Conservation (phyloP, 495 filamentous ascomycete species). For the Penicillium ucsense region DNA sequence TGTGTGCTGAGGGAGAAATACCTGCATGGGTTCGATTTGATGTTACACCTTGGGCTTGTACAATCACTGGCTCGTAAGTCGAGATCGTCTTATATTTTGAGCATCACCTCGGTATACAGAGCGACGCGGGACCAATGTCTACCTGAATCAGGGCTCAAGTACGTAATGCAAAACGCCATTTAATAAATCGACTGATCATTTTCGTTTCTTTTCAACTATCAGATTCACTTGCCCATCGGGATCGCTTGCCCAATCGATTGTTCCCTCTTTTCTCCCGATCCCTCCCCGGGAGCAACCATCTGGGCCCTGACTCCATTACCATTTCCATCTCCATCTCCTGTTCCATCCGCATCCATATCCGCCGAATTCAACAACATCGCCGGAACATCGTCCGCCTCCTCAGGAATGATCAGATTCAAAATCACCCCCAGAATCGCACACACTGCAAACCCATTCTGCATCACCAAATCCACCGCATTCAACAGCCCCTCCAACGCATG, state of each 20-base stretch:
- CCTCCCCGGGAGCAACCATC: background rate
- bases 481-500: constrained; percentile 65
- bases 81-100: no score
- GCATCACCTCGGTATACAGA: no score
- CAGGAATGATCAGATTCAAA: constrained; percentile 62
- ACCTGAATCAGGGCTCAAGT: no score
- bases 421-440: constrained; percentile 61
- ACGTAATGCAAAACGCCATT: no score
- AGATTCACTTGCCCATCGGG: no score
- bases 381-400: constrained; percentile 58
- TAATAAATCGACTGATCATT: no score
- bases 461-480: constrained; percentile 70
- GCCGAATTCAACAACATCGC: constrained; percentile 5
- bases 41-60: no score
- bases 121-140: no score
- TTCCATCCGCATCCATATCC: constrained; percentile 6
- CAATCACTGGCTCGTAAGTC: no score
- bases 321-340: constrained; percentile 4
- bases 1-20: no score
- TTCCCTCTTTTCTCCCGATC: background rate
- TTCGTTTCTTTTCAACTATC: no score
- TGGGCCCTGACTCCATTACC: background rate
- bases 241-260: background rate
- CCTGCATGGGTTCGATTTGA: no score
- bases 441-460: constrained; percentile 61